Base-by-base conservation (phyloP, 73 alveolate genomes). In the Tetrahymena malaccensis region DNA sequence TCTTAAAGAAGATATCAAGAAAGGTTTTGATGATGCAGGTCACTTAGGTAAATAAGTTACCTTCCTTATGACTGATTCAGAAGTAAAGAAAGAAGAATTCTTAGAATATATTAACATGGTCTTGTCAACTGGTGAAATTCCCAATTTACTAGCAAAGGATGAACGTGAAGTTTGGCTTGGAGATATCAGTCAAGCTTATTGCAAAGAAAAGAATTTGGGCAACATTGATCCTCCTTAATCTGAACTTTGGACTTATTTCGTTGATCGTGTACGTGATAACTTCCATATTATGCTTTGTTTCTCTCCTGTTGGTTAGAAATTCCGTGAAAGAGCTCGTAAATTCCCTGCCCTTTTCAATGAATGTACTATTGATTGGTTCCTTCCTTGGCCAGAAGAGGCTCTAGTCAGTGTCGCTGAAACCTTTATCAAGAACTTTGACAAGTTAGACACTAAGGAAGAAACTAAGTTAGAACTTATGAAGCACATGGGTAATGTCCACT, bases 371-470 rank as follows among this genome's bases (percentile, higher is more conserved):
- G 99, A 99, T 95, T 99, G 99, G 99, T 99, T 99, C 99, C 97
- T 99, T 97, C 99, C 99, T 27, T 99, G 99, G 99, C 99, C 99
- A 93, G 99, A 99, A 97, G 99, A 99, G 83, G 99, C 99, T 93
- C 98, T 98, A 94, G 99, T 99, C 95, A 96, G 99, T 84, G 99
- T 99, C 98, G 96, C 98, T 96, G 98, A 97, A 94, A 97, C 97
- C 40, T 98, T 97, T 97, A 98, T 98, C 95, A 96, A 97, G 94
- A 97, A 97, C 55, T 98, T 99, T 97, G 96, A 94, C 93, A 94
- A 95, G 84, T 50, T 98, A 55, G 99, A 99, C 93, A 98, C 99
- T 94, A 97, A 98, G 37, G 98, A 98, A n/a, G 99, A 98, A 93
- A 98, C 97, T 94, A 98, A 98, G 85, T 94, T 94, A 84, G 99